Conservation (phyloP, 225 moss, liverwort and hornwort genomes). For the Polytrichum commune region DNA sequence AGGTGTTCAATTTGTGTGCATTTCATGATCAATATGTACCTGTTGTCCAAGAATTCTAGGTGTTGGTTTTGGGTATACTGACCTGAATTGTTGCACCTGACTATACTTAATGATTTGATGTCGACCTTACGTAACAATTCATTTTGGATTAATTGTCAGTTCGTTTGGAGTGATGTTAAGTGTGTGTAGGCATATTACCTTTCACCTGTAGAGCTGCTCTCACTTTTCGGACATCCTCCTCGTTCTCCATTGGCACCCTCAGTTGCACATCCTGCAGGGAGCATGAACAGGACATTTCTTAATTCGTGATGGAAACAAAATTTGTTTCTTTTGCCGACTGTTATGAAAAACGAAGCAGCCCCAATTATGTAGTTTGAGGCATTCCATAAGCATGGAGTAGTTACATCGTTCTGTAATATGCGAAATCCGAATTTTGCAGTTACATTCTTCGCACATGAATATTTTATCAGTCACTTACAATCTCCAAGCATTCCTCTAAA, state of each 20-base stretch:
- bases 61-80: no score
- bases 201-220: slow-evolving; percentile 34
- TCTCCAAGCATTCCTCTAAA: no score
- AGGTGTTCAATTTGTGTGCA: no score
- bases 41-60: no score
- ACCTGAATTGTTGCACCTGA: no score
- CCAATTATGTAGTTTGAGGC: neutral
- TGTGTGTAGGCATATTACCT: slow-evolving; percentile 15
- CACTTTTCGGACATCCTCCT: slow-evolving; percentile 47
- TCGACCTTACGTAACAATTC: neutral
- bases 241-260: slow-evolving; percentile 38
- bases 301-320: neutral
- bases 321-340: neutral
- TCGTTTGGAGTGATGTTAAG: no score
- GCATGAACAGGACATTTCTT: neutral
- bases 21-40: no score
- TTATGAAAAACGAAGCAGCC: neutral
- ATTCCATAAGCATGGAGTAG: neutral
- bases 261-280: slow-evolving; percentile 42
- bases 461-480: no score
- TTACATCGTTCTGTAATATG: neutral
- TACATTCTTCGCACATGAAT: neutral
- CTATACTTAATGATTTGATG: neutral
- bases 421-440: neutral
- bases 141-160: no score